Evolutionary conservation across 2,329 filamentous ascomycete genomes (phyloP).

Genomic region (Coniella lustricola): DNA sequence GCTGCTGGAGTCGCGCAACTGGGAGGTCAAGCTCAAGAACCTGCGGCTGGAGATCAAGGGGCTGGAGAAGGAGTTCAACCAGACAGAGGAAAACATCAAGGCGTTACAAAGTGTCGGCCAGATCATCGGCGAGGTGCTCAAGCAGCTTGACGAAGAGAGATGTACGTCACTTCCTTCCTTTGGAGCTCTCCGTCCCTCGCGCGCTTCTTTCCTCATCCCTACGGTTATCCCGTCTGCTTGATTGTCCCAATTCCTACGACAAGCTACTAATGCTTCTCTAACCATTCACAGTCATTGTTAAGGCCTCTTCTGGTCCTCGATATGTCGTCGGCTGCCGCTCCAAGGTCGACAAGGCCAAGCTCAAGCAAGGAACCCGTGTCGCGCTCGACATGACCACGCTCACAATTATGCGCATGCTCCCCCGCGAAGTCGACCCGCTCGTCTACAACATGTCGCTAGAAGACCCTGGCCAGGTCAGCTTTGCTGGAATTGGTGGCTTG

Average conservation of each 20-base stretch:
- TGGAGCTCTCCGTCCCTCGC: background rate
- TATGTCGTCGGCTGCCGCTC: slow-evolving; percentile 98
- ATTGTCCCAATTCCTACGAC: too few relatives aligned
- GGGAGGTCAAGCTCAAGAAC: slow-evolving; percentile 95
- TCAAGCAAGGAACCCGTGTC: slow-evolving; percentile 97
- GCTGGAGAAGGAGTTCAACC: slow-evolving; percentile 88
- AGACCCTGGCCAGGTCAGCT: slow-evolving; percentile 95
- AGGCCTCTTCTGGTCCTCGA: slow-evolving; percentile 91
- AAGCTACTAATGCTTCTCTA: slow-evolving; percentile 11
- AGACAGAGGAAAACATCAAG: slow-evolving; percentile 99
- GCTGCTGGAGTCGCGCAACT: slow-evolving; percentile 91
- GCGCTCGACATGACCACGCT: slow-evolving; percentile 99
- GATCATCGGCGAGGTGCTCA: slow-evolving; percentile 98
- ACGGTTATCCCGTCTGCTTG: slow-evolving; percentile 2
- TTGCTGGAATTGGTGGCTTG: slow-evolving; percentile 91
- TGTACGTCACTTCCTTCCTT: slow-evolving; percentile 52
- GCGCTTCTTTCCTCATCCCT: background rate
- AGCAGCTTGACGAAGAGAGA: slow-evolving; percentile 97
- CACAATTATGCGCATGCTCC: slow-evolving; percentile 99
- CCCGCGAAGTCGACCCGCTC: slow-evolving; percentile 93
- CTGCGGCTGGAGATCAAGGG: slow-evolving; percentile 94
- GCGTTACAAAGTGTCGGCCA: slow-evolving; percentile 97
- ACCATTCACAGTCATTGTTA: slow-evolving; percentile 95
- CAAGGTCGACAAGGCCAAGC: slow-evolving; percentile 93
- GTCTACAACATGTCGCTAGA: slow-evolving; percentile 99